Evolutionary conservation across 768 basidiomycete species (phyloP), one percentile per base, ranked within the genome.

Genomic region (Amanita molliuscula): DNA sequence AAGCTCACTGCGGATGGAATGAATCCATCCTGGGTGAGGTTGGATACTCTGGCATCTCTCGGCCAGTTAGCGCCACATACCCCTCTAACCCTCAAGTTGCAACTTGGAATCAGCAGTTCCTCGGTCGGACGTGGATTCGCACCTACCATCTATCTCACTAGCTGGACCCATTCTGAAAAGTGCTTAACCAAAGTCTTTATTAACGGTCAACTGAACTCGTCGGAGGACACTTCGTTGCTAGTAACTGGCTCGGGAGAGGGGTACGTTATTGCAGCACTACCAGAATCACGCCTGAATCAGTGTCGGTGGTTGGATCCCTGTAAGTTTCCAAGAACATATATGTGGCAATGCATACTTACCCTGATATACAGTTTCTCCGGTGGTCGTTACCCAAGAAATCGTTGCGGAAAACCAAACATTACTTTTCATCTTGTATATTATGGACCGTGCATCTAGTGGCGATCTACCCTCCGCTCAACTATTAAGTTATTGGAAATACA

Each of bases 291-390:
- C 13, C 67, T 89, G 44, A 78, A 62, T 58, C 70, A 78, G 52
- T 84, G 84, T 63, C 75, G 82, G 52, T 84, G 84, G 85, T 69
- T 83, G 54, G 81, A 83, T 60, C 63, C 74, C 54, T 66, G 84
- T 87, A 60, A 63, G 84, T 74, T 31, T 13, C 25, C 1, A 13
- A 31, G 11, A 46, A 31, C 4, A 36, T 28, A 20, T 33, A 46
- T 47, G 40, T n/a, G 31, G n/a, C 10, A 11, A 33, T 10, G 13
- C 37, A 15, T 26, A 11, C 25, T 47, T 2, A 47, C n/a, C 2
- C 8, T n/a, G 5, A 3, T 8, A n/a, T 36, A 9, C 15, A 81
- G 78, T 67, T 56, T 61, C 72, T 53, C 69, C 74, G 48, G 76
- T 74, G n/a, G 72, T 63, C 38, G 72, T 88, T 61, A 78, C 78